Evolutionary conservation across 2,329 filamentous ascomycete species (phyloP), one percentile per base, ranked within the genome.

Genomic region (Raffaelea albimanens): DNA sequence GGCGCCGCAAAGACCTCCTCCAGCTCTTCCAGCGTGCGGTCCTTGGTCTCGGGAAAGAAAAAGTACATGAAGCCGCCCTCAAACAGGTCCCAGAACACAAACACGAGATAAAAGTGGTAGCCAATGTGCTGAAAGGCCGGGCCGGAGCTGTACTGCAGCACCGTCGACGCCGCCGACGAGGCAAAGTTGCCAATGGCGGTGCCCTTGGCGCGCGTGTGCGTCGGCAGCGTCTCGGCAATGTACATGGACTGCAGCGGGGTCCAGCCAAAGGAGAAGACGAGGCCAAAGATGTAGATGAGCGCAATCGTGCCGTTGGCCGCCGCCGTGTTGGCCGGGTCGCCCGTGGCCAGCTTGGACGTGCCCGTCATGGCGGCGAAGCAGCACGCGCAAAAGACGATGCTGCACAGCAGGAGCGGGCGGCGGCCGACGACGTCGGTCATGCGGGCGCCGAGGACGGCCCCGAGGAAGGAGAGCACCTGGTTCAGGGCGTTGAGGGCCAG

Each of bases 1-100:
- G 47, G 47, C 14, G 50, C 52, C 33, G 52, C 61, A 41, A 63
- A 63, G 50, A 86, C 80, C 48, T 76, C 70, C 56, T 85, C 82
- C 61, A 53, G 33, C 18, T 53, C 52, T 41, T 53, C 52, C 3
- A 53, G 43, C 9, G 22, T 47, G 10, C 43, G 45, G 34, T 44
- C 47, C 29, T 48, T 48, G 33, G 49, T 47, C 45, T 56, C 54
- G 16, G 54, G 54, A 34, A 53, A 56, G 43, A 51, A 50, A 36
- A 54, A 53, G 33, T 48, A 54, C 20, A 53, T 50, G 45, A 69
- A 54, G 0, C 53, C 58, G 9, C 57, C 61, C 47, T 70, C 66
- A 18, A 67, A 55, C 5, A 67, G 45, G 45, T 70, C 64, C 66
- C 67, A 70, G 43, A 64, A 63, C 1, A 69, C 60, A 53, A 72